Evolutionary conservation across 2,329 filamentous ascomycete genomes (phyloP), one percentile per base, ranked within the genome.

Genomic region (Pezicula carpinea): DNA sequence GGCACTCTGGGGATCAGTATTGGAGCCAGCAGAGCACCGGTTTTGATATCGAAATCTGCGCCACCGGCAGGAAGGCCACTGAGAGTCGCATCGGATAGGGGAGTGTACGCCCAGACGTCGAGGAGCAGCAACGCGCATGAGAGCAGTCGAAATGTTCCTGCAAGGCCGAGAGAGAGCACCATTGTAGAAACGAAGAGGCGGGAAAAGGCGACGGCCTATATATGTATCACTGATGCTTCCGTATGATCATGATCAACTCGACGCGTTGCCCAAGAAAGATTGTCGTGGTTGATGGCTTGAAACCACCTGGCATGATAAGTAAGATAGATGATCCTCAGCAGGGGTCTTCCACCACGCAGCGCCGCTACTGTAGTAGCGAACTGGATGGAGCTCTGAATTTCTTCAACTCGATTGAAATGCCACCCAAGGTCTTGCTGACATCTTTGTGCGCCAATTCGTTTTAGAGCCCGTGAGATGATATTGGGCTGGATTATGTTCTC

Each of bases 1-100:
- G 93, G 88, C 0, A 99, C 91, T 51, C 93, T 87, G 1, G 93
- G 85, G 43, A 86, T 82, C 45, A 99, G 75, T 59, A 99, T 91
- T 1, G 92, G 93, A 3, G 92, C 79, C 26, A 99, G 79, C 15
- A 99, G 76, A 4, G 79, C 72, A 56, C 90, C 89, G 29, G 73
- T 77, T 50, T 85, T 69, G 57, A 93, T 88, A 67, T 96, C 80
- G 64, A 96, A 92, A 66, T 89, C 86, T 48, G 74, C 68, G 50
- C 80, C 83, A 1, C 83, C 83, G n/a, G 77, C 78, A 11, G 89
- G 87, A 14, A 99, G 77, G 44, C 72, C 73, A 53, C 74, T 77
- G 36, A 97, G 75, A 29, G 86, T 84, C 47, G 80, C 77, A 68
- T 96, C 87, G 31, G 89, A 88, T 48, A 97, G 74, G 19, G 73